Percentiles rank a stretch among this genome's conserved stretches.
Evolutionary conservation across 2,329 filamentous ascomycete genomes (phyloP).

Genomic region (Fusarium albidum): DNA sequence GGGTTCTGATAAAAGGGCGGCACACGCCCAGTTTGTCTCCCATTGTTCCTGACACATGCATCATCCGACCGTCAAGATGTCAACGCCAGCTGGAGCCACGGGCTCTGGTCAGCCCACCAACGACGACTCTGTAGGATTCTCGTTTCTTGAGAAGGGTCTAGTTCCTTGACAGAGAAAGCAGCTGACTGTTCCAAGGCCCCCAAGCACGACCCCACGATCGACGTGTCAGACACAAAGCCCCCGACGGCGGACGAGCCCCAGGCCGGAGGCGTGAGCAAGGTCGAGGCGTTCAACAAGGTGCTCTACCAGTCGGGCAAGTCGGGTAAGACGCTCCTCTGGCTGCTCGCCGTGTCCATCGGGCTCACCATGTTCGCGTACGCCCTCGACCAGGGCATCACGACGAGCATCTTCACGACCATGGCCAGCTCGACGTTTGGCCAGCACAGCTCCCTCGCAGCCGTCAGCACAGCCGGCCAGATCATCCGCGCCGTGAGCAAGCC

Average conservation of each 20-base stretch:
- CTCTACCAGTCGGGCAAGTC: constrained; percentile 48
- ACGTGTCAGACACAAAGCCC: background rate
- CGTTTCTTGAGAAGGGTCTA: background rate
- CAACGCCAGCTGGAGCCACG: constrained; percentile 2
- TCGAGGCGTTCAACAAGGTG: constrained; percentile 51
- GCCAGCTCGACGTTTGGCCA: constrained; percentile 45
- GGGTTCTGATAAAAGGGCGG: no score
- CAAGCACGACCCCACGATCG: no score
- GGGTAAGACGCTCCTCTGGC: constrained; percentile 47
- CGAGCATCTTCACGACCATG: constrained; percentile 44
- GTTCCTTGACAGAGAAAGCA: no score
- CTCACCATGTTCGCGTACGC: constrained; percentile 50
- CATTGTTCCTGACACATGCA: no score
- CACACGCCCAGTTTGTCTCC: no score
- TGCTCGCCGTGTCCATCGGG: constrained; percentile 47
- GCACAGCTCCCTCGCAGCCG: constrained; percentile 45
- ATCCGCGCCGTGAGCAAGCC: constrained; percentile 50
- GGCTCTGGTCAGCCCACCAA: background rate
- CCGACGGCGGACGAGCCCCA: background rate
- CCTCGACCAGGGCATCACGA: constrained; percentile 49
- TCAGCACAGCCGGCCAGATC: constrained; percentile 45
- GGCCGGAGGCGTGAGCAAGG: constrained; percentile 47
- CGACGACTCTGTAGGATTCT: background rate
- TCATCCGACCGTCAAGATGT: no score
- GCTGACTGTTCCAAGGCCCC: no score